A percentile compares a stretch with the other conserved stretches of the same genome.
Conservation (phyloP, 2,329 filamentous ascomycete genomes). For the Dactylellina leptospora region DNA sequence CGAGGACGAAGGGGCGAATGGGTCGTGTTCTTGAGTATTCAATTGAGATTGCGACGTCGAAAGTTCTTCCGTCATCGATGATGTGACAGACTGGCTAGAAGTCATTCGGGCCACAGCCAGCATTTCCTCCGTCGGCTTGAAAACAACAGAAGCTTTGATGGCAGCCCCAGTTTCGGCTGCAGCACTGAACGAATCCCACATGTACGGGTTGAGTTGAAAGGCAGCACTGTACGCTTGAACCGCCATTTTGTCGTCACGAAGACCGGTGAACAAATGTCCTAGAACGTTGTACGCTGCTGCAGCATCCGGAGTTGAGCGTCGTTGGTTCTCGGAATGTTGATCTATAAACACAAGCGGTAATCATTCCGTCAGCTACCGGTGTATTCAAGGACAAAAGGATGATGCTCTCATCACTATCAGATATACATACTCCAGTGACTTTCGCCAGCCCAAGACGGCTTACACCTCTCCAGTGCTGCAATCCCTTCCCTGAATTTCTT, state of each 20-base stretch:
- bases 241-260: constrained; percentile 82
- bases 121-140: constrained; percentile 76
- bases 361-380: constrained; percentile 2
- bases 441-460: constrained; percentile 76
- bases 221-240: constrained; percentile 87
- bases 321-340: constrained; percentile 77
- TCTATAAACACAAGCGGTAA: constrained; percentile 60
- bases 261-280: constrained; percentile 84
- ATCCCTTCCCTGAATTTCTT: constrained; percentile 81
- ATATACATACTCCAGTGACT: constrained; percentile 75
- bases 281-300: constrained; percentile 83
- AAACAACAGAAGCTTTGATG: constrained; percentile 66
- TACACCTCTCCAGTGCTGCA: constrained; percentile 81
- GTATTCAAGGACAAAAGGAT: neutral
- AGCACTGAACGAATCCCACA: constrained; percentile 95
- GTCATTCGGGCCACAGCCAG: constrained; percentile 60
- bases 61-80: constrained; percentile 58
- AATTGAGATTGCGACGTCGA: constrained; percentile 11
- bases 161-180: constrained; percentile 77
- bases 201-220: constrained; percentile 89
- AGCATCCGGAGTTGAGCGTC: constrained; percentile 81
- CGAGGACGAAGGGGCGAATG: constrained; percentile 59
- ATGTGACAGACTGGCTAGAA: constrained; percentile 60
- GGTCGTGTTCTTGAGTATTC: constrained; percentile 61
- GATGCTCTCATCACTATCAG: neutral